phyloP scores from a whole-genome alignment of 345 rosid species.

The Arabidopsis suecica region DNA sequence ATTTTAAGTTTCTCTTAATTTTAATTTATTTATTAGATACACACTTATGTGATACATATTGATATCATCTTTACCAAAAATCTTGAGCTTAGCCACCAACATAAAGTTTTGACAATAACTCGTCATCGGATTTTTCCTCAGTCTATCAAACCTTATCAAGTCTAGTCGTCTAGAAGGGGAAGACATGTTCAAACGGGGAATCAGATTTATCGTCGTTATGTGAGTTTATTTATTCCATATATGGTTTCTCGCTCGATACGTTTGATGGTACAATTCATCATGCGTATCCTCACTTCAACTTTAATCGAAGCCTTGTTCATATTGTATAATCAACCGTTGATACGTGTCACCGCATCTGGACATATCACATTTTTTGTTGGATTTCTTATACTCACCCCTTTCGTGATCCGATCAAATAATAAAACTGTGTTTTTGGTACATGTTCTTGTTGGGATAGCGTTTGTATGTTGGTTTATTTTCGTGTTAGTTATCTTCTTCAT shows the following conservation, averaged over 20 bases:
- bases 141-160: too few species aligned
- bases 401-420: slow-evolving; percentile 5
- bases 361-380: slow-evolving; percentile 23
- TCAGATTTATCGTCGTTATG: neutral
- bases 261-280: slow-evolving; percentile 3
- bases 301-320: slow-evolving; percentile 19
- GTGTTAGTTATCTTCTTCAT: neutral
- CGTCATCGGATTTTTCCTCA: too few species aligned
- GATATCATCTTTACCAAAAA: too few species aligned
- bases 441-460: slow-evolving; percentile 14
- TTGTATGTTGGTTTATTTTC: slow-evolving; percentile 31
- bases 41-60: too few species aligned
- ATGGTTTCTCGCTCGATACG: slow-evolving; percentile 7
- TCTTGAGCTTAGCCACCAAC: too few species aligned
- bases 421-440: neutral
- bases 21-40: too few species aligned
- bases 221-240: neutral
- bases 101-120: too few species aligned
- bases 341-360: slow-evolving; percentile 13
- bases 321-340: slow-evolving; percentile 14
- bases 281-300: neutral
- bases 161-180: neutral
- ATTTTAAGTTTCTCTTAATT: too few species aligned
- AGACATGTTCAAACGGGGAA: neutral
- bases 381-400: neutral